phyloP scores from a whole-genome alignment of 1,139 yeast species.

The Yamadazyma jaroonii region DNA sequence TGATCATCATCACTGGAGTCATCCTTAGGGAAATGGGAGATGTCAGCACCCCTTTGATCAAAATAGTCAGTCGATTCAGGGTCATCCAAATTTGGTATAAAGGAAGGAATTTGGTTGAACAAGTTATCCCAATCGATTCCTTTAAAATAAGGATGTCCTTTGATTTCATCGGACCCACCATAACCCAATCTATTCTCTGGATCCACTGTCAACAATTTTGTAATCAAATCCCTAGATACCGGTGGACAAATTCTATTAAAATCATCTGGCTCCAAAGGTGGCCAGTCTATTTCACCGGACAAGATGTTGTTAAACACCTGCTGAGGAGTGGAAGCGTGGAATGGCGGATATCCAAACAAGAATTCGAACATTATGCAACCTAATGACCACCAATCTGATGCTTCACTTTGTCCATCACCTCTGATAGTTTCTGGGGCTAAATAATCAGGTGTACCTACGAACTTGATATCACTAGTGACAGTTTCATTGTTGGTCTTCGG shows the following conservation, averaged over 20 bases:
- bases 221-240: conserved; percentile 72
- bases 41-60: conserved; percentile 83
- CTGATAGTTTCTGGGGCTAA: conserved; percentile 93
- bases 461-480: conserved; percentile 30
- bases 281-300: conserved; percentile 80
- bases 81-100: conserved; percentile 74
- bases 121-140: conserved; percentile 74
- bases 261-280: conserved; percentile 56
- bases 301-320: conserved; percentile 80
- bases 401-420: conserved; percentile 81
- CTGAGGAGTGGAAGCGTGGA: conserved; percentile 80
- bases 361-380: conserved; percentile 96
- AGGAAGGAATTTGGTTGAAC: conserved; percentile 75
- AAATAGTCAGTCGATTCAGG: conserved; percentile 93
- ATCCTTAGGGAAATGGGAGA: conserved; percentile 60
- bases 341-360: conserved; percentile 91
- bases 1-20: conserved; percentile 19
- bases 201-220: conserved; percentile 56
- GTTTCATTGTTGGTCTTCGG: conserved; percentile 38
- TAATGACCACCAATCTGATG: conserved; percentile 98
- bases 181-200: conserved; percentile 70
- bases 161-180: conserved; percentile 77
- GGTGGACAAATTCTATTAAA: conserved; percentile 55
- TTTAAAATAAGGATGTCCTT: conserved; percentile 69
- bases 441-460: conserved; percentile 98